A percentile compares a stretch with the other conserved stretches of the same genome.
Conservation (phyloP, 176 grass and related monocot genomes). For the Oropetium thomaeum region DNA sequence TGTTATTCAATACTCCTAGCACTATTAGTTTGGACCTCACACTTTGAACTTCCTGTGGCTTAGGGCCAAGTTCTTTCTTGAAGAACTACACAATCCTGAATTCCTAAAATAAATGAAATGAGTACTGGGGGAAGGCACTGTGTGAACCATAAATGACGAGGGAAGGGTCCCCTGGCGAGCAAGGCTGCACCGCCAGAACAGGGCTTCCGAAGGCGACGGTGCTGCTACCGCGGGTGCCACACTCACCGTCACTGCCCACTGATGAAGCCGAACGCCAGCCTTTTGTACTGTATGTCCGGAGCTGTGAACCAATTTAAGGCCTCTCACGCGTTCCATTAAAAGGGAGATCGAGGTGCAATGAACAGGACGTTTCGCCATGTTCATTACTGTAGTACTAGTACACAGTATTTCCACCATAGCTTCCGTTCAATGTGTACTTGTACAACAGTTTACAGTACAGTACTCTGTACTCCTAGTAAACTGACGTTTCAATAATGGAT, state of each 20-base stretch:
- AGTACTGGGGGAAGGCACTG: neutral
- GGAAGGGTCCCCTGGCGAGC: neutral
- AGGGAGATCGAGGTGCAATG: neutral
- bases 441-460: too few species aligned
- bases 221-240: neutral
- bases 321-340: conserved; percentile 7
- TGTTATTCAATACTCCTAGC: neutral
- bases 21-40: neutral
- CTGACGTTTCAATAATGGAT: neutral
- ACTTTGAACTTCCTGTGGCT: neutral
- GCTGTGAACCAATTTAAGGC: conserved; percentile 36
- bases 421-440: neutral
- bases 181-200: conserved; percentile 16
- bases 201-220: neutral
- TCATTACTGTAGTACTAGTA: too few species aligned
- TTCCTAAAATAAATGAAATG: conserved; percentile 37
- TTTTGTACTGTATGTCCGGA: neutral
- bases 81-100: too few species aligned
- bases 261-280: neutral
- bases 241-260: neutral
- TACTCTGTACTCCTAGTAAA: neutral
- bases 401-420: too few species aligned
- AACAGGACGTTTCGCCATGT: too few species aligned
- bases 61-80: neutral
- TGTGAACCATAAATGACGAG: conserved; percentile 28